Evolutionary conservation across 1,284 basidiomycete genomes (phyloP), one percentile per base, ranked within the genome.

Genomic region (Microbotryomycetes sp.): DNA sequence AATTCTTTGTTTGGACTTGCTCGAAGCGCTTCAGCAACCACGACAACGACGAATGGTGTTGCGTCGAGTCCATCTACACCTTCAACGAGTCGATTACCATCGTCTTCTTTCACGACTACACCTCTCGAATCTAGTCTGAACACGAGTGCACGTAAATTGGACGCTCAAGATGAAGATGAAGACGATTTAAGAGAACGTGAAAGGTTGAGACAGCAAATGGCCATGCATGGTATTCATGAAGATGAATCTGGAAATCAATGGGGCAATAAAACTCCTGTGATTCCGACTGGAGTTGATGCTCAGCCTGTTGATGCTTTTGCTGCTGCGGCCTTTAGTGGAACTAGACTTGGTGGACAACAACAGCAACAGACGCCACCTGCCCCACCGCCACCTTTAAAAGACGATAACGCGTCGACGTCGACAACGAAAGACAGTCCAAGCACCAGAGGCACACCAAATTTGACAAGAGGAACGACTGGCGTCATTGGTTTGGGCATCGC

Each of bases 161-260:
- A 56, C 36, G 60, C 55, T 15, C 31, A 9, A 4, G 60, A 67
- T 48, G 71, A 72, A 46, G 71, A 72, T 54, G 71, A 72, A 30
- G 71, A 72, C 46, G 71, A 72, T 49, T 53, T 56, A 2, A 52
- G 61, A 23, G 63, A 61, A 52, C 56, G 62, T 7, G 70, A 64
- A 42, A 49, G 59, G 23, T 54, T 70, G 23, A 54, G 60, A 12
- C 25, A 30, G 36, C 60, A 68, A 47, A 63, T 70, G 60, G 54
- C 59, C 14, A 54, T 59, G 23, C 56, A 56, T 19, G 65, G 65
- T 0, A 61, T 68, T 26, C 46, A 62, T 9, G 49, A 58, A 9
- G 36, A 56, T 1, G 45, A 51, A 22, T 25, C 57, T 51, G 54
- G 61, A 53, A 60, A 52, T 22, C 62, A 46, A 42, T 42, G 36